Base-by-base conservation (phyloP, 257 asterid species). In the Rauvolfia tetraphylla region DNA sequence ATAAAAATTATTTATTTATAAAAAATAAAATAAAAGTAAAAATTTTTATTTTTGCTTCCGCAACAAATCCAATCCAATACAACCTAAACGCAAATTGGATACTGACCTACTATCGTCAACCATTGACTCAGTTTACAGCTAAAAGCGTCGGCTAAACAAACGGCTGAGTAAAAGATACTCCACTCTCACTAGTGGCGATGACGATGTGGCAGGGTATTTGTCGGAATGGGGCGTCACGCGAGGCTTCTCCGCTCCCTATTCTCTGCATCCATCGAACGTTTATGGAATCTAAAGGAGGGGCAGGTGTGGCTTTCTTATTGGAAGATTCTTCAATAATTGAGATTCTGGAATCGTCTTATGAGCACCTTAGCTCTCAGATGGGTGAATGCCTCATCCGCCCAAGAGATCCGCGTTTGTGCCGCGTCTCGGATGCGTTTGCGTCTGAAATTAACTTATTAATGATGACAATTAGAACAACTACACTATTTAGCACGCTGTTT, bases 201-300 rank as follows among this genome's bases (percentile, higher is more conserved):
- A 51, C 51, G 57, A 72, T 3, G 29, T 72, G 46, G 27, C 8
- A 13, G 72, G 18, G 53, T 38, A 25, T 36, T 18, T 84, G 79
- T 72, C 82, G 56, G 6, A 11, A 18, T 12, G 68, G 0, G 68
- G 44, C 8, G 69, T 27, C 68, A 39, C 69, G 31, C 46, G 61
- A 68, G 88, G 83, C 76, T 4, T 78, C 78, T 51, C 71, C 86
- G 62, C 65, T 63, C 74, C 85, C 93, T 67, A 79, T 79, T 84
- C 75, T 88, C 88, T 83, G 85, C 94, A 77, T 80, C 78, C 76
- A 63, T 42, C 51, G 38, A 39, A 77, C 80, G 77, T 67, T 68
- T 54, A 70, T 72, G 87, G 84, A 80, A 82, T 82, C 88, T 74
- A 42, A 25, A 22, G 7, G 14, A 29, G 25, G 8, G 0, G 5